phyloP scores from a whole-genome alignment of 371 early-diverging fungal genomes.

The Phascolomyces articulosus region DNA sequence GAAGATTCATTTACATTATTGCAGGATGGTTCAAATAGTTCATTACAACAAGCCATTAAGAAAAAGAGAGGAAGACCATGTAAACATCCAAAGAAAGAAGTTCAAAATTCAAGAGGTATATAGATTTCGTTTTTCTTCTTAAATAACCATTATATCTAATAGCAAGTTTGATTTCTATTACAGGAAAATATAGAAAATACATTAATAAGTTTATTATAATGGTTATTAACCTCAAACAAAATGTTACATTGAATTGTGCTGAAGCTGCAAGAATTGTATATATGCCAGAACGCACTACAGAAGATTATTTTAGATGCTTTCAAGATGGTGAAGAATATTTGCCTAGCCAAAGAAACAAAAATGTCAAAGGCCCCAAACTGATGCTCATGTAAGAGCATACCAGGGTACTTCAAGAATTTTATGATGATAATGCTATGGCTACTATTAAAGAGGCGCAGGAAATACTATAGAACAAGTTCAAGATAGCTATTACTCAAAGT shows the following conservation, averaged over 20 bases:
- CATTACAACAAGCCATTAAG: not conserved
- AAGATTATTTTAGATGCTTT: not conserved
- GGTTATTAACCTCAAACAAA: too few relatives aligned
- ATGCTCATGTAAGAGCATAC: not conserved
- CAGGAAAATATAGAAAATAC: not conserved
- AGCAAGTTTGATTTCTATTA: not conserved
- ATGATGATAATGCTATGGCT: not conserved
- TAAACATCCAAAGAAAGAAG: not conserved
- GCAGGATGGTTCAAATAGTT: too few relatives aligned
- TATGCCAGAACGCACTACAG: too few relatives aligned
- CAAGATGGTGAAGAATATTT: not conserved
- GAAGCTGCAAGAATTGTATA: too few relatives aligned
- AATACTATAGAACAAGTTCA: not conserved
- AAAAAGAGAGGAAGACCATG: not conserved
- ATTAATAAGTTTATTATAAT: not conserved
- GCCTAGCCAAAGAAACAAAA: not conserved
- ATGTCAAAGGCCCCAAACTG: not conserved
- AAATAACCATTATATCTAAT: not conserved
- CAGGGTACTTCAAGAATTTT: not conserved
- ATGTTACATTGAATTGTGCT: too few relatives aligned
- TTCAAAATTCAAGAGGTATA: not conserved
- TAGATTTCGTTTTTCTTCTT: not conserved
- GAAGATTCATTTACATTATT: too few relatives aligned
- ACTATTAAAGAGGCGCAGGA: not conserved
- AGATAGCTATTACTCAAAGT: not conserved